Conservation (phyloP, 148 eudicot genomes). For the Silene latifolia region DNA sequence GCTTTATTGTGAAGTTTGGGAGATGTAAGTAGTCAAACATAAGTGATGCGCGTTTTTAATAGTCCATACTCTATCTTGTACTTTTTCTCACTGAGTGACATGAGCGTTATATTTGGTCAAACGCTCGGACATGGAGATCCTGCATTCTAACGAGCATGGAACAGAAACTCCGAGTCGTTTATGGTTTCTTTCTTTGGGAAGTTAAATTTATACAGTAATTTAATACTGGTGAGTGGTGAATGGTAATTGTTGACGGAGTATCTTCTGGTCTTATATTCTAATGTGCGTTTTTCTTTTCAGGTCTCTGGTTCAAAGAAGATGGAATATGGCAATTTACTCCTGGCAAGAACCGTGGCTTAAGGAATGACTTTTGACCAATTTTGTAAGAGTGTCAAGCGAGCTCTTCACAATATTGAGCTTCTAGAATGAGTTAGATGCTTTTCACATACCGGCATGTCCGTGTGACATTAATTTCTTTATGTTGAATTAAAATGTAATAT, state of each 20-base stretch:
- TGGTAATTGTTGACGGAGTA: neutral
- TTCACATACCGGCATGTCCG: neutral
- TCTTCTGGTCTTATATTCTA: neutral
- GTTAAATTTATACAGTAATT: neutral
- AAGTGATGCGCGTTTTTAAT: too few relatives aligned
- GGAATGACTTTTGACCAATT: conserved; percentile 39
- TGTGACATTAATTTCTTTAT: neutral
- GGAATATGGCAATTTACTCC: conserved; percentile 81
- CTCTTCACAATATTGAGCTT: conserved; percentile 22
- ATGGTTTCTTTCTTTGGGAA: too few relatives aligned
- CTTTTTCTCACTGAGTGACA: too few relatives aligned
- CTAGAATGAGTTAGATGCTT: neutral
- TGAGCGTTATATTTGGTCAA: too few relatives aligned
- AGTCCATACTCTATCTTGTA: too few relatives aligned
- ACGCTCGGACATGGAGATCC: too few relatives aligned
- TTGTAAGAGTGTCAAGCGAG: neutral
- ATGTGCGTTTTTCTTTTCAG: conserved; percentile 30
- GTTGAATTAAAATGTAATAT: neutral
- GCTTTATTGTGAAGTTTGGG: neutral
- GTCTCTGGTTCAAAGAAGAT: conserved; percentile 90
- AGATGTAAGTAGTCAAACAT: too few relatives aligned
- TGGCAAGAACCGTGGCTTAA: conserved; percentile 73
- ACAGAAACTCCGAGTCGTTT: too few relatives aligned
- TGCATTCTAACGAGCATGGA: too few relatives aligned
- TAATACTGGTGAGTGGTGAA: too few relatives aligned